These are phyloP conservation scores for Novakomyces olei DNA, from an alignment of 805 yeast genomes.

Conservation along the genomic window DNA sequence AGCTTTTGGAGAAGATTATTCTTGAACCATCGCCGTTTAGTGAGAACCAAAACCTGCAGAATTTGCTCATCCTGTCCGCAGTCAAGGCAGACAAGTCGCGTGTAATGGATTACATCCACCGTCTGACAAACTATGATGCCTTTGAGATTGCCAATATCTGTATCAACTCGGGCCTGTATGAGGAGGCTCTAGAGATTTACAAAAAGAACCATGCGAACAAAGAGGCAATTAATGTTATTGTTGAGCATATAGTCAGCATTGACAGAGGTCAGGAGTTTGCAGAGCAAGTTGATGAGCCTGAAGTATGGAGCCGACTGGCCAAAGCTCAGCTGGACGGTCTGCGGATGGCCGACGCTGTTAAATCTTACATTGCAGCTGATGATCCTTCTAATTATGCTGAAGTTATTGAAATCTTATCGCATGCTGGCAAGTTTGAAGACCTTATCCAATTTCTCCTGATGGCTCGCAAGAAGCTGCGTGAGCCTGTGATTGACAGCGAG, in stretches of 20 bases:
- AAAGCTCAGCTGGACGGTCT: constrained; percentile 86
- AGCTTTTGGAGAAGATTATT: constrained; percentile 83
- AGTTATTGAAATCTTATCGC: constrained; percentile 85
- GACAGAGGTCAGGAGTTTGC: constrained; percentile 90
- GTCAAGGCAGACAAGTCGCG: constrained; percentile 81
- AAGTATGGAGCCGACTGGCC: constrained; percentile 88
- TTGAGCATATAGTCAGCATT: constrained; percentile 78
- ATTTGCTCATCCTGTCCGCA: constrained; percentile 77
- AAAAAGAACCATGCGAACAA: constrained; percentile 55
- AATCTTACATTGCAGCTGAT: constrained; percentile 74
- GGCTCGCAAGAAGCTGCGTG: constrained; percentile 84
- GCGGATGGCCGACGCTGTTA: constrained; percentile 76
- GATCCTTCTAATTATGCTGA: constrained; percentile 77
- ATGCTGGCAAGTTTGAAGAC: constrained; percentile 91
- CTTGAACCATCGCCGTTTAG: constrained; percentile 93
- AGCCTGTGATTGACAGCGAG: constrained; percentile 83
- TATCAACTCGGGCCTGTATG: constrained; percentile 66
- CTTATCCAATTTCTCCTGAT: constrained; percentile 62
- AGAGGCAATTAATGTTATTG: constrained; percentile 73
- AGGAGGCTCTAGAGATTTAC: constrained; percentile 87
- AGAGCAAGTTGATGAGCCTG: constrained; percentile 66
- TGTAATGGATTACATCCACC: constrained; percentile 65
- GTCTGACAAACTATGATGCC: constrained; percentile 76
- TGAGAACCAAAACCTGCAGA: constrained; percentile 88
- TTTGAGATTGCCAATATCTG: constrained; percentile 83